Percentiles rank a stretch among this genome's conserved stretches.
Conservation (phyloP, 176 grass and related monocot genomes). For the maize (Zea mays) region Zm-B73-REFERENCE-NAM-5.0 NC_050096.1:299289001-299289500, state of each 20-base stretch:
- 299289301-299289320: background rate
- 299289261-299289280: background rate
- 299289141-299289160: background rate
- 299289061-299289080: too few relatives aligned
- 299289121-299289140: background rate
- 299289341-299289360: background rate
- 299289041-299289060: too few relatives aligned
- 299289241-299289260: background rate
- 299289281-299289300: background rate
- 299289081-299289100: too few relatives aligned
- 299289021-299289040: too few relatives aligned
- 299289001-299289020: too few relatives aligned
- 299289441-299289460: background rate
- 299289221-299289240: background rate
- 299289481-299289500: background rate
- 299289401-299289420: slow-evolving; percentile 18
- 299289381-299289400: background rate
- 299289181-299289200: background rate
- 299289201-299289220: background rate
- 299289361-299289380: background rate
- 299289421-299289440: background rate
- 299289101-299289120: background rate
- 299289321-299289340: background rate
- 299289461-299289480: background rate
- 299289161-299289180: background rate